These are phyloP conservation scores for Euryodendron excelsum DNA, from an alignment of 148 eudicot genomes.

Conservation along the genomic window DNA sequence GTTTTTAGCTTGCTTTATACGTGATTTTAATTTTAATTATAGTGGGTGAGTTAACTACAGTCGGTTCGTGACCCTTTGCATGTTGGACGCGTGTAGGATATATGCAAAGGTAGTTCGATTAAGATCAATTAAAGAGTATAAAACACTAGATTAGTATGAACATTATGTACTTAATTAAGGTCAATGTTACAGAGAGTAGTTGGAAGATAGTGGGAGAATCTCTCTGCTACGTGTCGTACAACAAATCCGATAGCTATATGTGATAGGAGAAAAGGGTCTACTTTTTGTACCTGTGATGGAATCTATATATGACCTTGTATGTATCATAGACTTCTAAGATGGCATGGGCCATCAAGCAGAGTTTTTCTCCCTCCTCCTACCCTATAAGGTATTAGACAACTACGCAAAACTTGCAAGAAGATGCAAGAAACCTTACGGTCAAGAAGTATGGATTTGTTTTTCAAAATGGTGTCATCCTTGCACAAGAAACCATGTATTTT, in stretches of 20 bases:
- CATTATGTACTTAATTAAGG: conserved; percentile 20
- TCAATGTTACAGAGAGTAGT: conserved; percentile 16
- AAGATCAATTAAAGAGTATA: neutral
- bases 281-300: neutral
- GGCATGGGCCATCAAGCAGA: neutral
- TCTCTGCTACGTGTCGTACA: conserved; percentile 4
- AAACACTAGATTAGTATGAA: neutral
- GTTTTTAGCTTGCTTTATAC: neutral
- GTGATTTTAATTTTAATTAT: neutral
- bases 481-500: neutral
- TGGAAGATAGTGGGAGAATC: conserved; percentile 22
- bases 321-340: neutral
- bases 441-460: neutral
- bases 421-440: neutral
- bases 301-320: conserved; percentile 1
- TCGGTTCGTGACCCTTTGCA: neutral
- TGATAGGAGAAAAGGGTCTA: neutral
- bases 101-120: neutral
- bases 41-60: neutral
- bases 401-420: conserved; percentile 2
- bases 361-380: neutral
- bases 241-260: neutral
- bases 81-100: neutral
- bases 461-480: conserved; percentile 2
- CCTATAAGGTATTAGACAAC: neutral